Conservation (phyloP, 106 monocot species). For the Posidonia australis region DNA sequence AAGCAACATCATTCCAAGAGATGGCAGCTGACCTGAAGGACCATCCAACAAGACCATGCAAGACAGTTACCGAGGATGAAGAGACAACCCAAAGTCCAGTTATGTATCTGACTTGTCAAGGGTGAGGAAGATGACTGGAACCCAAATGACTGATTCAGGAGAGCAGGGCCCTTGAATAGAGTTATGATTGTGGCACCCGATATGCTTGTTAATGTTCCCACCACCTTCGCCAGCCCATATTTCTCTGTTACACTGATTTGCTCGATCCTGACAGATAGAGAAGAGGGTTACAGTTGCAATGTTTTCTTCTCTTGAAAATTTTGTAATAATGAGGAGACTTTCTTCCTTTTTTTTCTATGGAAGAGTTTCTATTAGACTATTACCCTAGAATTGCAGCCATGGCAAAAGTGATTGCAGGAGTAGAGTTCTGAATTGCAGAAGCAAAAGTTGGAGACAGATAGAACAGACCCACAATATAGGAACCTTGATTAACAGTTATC, state of each 20-base stretch:
- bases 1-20: no score
- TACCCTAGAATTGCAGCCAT: constrained; percentile 76
- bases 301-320: no score
- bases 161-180: constrained; percentile 72
- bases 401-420: constrained; percentile 65
- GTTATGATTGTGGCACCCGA: constrained; percentile 77
- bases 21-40: constrained; percentile 44
- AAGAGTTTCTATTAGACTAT: background rate
- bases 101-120: constrained; percentile 29
- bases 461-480: constrained; percentile 62
- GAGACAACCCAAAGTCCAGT: constrained; percentile 80
- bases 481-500: constrained; percentile 79
- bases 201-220: constrained; percentile 69
- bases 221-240: constrained; percentile 69
- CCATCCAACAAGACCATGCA: constrained; percentile 93
- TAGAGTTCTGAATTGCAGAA: constrained; percentile 75
- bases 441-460: constrained; percentile 78
- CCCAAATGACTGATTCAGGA: constrained; percentile 24
- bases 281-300: no score
- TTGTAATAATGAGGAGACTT: no score
- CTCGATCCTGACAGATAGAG: constrained; percentile 44
- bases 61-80: constrained; percentile 65
- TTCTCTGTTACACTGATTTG: constrained; percentile 35
- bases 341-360: no score
- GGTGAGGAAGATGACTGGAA: constrained; percentile 2